Evolutionary conservation across 2,329 filamentous ascomycete species (phyloP).

Genomic region (Colletotrichum acutatum): DNA sequence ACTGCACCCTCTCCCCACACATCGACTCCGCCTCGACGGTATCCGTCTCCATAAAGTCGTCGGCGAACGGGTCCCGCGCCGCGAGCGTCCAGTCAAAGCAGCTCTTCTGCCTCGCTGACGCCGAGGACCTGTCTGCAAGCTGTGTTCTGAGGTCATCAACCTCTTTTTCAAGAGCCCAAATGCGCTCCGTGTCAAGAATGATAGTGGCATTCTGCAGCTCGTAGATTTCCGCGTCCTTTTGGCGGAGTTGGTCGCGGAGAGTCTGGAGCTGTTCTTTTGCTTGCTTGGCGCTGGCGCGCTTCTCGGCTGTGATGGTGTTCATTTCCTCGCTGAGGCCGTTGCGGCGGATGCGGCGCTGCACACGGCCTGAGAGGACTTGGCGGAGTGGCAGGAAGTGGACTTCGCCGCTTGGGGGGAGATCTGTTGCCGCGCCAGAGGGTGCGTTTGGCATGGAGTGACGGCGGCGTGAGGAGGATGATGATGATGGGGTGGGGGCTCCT

Average conservation of each 20-base stretch:
- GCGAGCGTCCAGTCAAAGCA: conserved; percentile 63
- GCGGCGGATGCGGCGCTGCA: conserved; percentile 66
- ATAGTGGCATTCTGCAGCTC: conserved; percentile 62
- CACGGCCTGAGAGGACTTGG: conserved; percentile 66
- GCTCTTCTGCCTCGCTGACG: conserved; percentile 37
- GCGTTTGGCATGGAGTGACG: conserved; percentile 52
- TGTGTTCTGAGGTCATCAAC: conserved; percentile 49
- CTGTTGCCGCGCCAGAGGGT: conserved; percentile 30
- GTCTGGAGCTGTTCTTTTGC: conserved; percentile 59
- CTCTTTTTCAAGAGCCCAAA: conserved; percentile 55
- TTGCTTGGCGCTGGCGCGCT: conserved; percentile 51
- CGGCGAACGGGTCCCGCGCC: conserved; percentile 57
- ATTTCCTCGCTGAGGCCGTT: conserved; percentile 69
- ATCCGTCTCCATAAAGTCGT: conserved; percentile 54
- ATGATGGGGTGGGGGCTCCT: conserved; percentile 21
- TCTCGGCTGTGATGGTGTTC: conserved; percentile 61
- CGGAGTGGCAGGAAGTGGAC: conserved; percentile 61
- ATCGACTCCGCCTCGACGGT: conserved; percentile 55
- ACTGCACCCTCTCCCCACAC: conserved; percentile 59
- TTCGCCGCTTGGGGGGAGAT: conserved; percentile 46
- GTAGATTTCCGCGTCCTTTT: conserved; percentile 64
- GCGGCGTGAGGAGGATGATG: conserved; percentile 53
- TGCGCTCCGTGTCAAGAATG: conserved; percentile 57
- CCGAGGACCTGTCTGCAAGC: conserved; percentile 41
- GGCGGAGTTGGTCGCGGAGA: conserved; percentile 60